These are phyloP conservation scores for Candida alai DNA, from an alignment of 805 yeast species.

Conservation along the genomic window DNA sequence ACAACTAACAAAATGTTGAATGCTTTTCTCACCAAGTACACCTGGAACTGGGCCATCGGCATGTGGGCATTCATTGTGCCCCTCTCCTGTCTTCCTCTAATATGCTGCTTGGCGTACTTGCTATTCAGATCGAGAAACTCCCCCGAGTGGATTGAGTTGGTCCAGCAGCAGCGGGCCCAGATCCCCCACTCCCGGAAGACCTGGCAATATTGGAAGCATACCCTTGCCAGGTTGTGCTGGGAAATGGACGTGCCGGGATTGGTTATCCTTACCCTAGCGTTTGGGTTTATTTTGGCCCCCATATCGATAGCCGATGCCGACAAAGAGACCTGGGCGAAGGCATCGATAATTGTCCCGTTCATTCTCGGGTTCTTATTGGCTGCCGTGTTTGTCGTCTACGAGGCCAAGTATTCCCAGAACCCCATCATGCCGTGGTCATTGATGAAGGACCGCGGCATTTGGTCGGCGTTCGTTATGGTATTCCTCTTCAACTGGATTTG, in stretches of 20 bases:
- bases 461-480: constrained; percentile 61
- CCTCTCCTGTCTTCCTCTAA: constrained; percentile 54
- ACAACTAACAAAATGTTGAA: constrained; percentile 54
- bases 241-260: constrained; percentile 62
- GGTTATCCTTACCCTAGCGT: constrained; percentile 46
- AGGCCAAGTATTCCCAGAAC: constrained; percentile 53
- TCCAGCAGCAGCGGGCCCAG: constrained; percentile 13
- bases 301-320: constrained; percentile 72
- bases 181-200: constrained; percentile 13
- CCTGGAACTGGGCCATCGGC: constrained; percentile 60
- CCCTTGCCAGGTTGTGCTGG: constrained; percentile 53
- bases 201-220: neutral
- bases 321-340: constrained; percentile 50
- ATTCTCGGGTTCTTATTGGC: constrained; percentile 60
- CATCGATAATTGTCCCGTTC: constrained; percentile 63
- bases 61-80: constrained; percentile 81
- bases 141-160: constrained; percentile 37
- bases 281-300: constrained; percentile 67
- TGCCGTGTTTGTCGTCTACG: constrained; percentile 43
- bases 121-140: constrained; percentile 47
- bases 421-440: constrained; percentile 60
- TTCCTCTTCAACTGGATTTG: constrained; percentile 56
- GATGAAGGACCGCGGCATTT: constrained; percentile 64
- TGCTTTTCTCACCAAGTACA: constrained; percentile 43
- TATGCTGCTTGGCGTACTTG: constrained; percentile 53